A percentile compares a stretch with the other conserved stretches of the same genome.
Evolutionary conservation across 805 yeast species (phyloP).

Genomic region (Nakazawaea peltata): DNA sequence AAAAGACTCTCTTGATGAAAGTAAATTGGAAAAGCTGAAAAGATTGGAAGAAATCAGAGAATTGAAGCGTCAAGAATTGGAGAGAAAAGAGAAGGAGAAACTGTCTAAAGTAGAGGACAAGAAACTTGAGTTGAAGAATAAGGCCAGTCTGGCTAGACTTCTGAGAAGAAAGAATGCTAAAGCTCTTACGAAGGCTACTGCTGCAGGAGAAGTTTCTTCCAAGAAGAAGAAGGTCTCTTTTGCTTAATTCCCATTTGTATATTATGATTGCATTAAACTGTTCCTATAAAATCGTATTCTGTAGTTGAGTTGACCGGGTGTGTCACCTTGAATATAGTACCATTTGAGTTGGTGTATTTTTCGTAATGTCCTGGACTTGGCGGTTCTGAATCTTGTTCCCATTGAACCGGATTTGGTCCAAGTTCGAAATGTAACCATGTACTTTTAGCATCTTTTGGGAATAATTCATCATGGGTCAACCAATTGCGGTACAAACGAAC

Average conservation of each 20-base stretch:
- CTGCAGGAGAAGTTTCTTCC: slow-evolving; percentile 15
- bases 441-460: slow-evolving; percentile 22
- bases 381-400: slow-evolving; percentile 22
- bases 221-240: slow-evolving; percentile 40
- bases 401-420: slow-evolving; percentile 13
- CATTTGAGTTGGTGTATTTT: too few relatives aligned
- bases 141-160: slow-evolving; percentile 62
- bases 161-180: slow-evolving; percentile 53
- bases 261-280: neutral
- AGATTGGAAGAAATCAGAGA: slow-evolving; percentile 88
- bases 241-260: slow-evolving; percentile 24
- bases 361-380: slow-evolving; percentile 20
- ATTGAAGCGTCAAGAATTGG: slow-evolving; percentile 78
- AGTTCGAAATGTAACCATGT: slow-evolving; percentile 11
- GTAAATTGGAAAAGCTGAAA: slow-evolving; percentile 84
- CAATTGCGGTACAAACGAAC: slow-evolving; percentile 19
- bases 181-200: slow-evolving; percentile 20
- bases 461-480: slow-evolving; percentile 24
- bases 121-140: slow-evolving; percentile 67
- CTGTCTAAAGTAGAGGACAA: slow-evolving; percentile 62
- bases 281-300: too few relatives aligned
- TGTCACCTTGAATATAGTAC: too few relatives aligned
- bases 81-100: slow-evolving; percentile 70
- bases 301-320: too few relatives aligned
- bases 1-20: slow-evolving; percentile 70